phyloP scores from a whole-genome alignment of 2,329 filamentous ascomycete species.

The Dactylellina haptotyla region DNA sequence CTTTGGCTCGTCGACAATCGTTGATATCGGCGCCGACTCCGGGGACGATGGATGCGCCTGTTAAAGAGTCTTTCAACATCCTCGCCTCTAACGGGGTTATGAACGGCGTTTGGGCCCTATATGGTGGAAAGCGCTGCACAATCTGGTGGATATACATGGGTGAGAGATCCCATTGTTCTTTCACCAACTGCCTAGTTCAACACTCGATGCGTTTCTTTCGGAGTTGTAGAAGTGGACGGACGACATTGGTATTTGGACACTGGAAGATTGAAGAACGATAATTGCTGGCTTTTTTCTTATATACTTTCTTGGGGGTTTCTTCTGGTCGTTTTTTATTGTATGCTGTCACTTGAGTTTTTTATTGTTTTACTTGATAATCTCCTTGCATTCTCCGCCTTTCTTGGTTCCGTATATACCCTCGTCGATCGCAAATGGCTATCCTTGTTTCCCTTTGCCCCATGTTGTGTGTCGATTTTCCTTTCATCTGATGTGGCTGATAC shows the following conservation, averaged over 20 bases:
- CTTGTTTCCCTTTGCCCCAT: not conserved
- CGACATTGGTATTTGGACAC: not conserved
- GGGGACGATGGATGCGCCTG: slow-evolving; percentile 93
- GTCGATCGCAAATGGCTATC: slow-evolving; percentile 1
- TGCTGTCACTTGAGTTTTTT: slow-evolving; percentile 3
- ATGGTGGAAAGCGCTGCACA: not conserved
- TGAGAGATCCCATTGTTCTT: not conserved
- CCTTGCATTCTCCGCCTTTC: slow-evolving; percentile 11
- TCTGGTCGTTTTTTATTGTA: not conserved
- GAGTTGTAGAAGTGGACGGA: slow-evolving; percentile 49
- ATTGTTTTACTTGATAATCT: not conserved
- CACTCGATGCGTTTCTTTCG: slow-evolving; percentile 9
- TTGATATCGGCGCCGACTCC: slow-evolving; percentile 96
- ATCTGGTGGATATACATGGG: not conserved
- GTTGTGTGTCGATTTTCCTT: not conserved
- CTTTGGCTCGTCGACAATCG: slow-evolving; percentile 83
- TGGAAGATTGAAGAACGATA: slow-evolving; percentile 31
- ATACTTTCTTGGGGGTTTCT: not conserved
- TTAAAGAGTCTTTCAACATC: slow-evolving; percentile 66
- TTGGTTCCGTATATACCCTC: slow-evolving; percentile 6
- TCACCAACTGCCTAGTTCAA: slow-evolving; percentile 1
- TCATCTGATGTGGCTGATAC: not conserved
- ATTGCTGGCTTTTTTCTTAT: slow-evolving; percentile 6
- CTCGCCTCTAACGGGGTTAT: too few species aligned
- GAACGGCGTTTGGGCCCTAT: not conserved